A percentile compares a stretch with the other conserved stretches of the same genome.
Conservation (phyloP, 2,329 filamentous ascomycete genomes). For the Aspergillus felis region DNA sequence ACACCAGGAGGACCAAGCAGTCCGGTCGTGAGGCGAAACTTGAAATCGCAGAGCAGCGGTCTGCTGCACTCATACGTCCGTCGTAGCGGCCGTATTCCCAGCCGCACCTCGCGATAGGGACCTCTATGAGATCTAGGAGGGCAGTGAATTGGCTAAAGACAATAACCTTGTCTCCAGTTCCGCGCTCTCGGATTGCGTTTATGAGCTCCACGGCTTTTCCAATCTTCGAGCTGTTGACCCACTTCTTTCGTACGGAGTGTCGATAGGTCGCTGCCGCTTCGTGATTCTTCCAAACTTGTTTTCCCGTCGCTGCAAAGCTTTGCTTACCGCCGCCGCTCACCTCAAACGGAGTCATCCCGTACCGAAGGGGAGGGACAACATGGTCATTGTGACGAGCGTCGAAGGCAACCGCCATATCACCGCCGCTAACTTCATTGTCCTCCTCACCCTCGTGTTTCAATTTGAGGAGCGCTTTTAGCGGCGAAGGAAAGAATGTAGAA, state of each 20-base stretch:
- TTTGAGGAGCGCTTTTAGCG: slow-evolving; percentile 8
- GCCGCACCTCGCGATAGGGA: slow-evolving; percentile 58
- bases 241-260: slow-evolving; percentile 69
- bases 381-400: slow-evolving; percentile 13
- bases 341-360: slow-evolving; percentile 45
- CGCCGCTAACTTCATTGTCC: slow-evolving; percentile 39
- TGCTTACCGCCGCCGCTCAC: slow-evolving; percentile 36
- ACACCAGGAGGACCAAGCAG: slow-evolving; percentile 70
- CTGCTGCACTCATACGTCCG: slow-evolving; percentile 64
- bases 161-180: slow-evolving; percentile 67
- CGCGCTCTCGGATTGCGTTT: slow-evolving; percentile 43
- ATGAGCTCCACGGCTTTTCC: slow-evolving; percentile 66
- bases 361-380: neutral
- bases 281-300: slow-evolving; percentile 57
- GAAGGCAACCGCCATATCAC: slow-evolving; percentile 17
- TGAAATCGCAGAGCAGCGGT: slow-evolving; percentile 63
- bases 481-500: too few species aligned
- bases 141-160: slow-evolving; percentile 81
- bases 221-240: slow-evolving; percentile 71
- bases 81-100: slow-evolving; percentile 68
- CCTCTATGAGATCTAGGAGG: slow-evolving; percentile 71
- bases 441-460: slow-evolving; percentile 23
- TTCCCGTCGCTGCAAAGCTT: slow-evolving; percentile 29
- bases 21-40: slow-evolving; percentile 61
- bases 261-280: slow-evolving; percentile 51